A percentile compares a stretch with the other conserved stretches of the same genome.
Conservation (phyloP, 306 rosid genomes). For the Citrullus mucosospermus region DNA sequence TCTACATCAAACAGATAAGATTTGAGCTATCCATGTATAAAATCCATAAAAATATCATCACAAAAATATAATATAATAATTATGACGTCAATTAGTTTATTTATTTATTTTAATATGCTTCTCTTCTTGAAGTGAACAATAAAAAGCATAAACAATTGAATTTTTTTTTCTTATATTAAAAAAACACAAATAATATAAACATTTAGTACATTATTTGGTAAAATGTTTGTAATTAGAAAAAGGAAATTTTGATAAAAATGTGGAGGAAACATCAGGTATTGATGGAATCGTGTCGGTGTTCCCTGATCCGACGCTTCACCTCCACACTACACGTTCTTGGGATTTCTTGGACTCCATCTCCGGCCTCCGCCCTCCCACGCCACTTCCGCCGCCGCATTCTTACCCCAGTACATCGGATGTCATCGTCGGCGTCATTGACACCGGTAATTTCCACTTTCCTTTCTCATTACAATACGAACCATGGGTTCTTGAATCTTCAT, state of each 20-base stretch:
- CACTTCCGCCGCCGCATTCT: not conserved
- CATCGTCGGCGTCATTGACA: slow-evolving; percentile 67
- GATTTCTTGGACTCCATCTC: slow-evolving; percentile 53
- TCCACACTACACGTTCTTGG: slow-evolving; percentile 96
- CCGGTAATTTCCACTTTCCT: slow-evolving; percentile 29
- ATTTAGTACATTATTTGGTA: not conserved
- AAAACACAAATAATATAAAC: no score
- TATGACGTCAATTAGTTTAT: no score
- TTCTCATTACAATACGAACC: not conserved
- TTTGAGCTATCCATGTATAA: no score
- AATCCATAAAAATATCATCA: no score
- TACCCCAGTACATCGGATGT: slow-evolving; percentile 30
- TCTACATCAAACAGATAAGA: no score
- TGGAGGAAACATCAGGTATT: slow-evolving; percentile 31
- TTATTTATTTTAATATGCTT: no score
- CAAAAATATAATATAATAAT: no score
- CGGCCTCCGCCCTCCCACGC: slow-evolving; percentile 15
- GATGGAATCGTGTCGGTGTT: slow-evolving; percentile 61
- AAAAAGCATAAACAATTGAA: no score
- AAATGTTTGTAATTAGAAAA: not conserved
- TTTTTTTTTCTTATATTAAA: no score
- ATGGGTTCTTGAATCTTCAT: not conserved
- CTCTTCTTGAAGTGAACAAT: no score
- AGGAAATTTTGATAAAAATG: not conserved
- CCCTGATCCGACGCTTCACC: slow-evolving; percentile 42